phyloP scores from a whole-genome alignment of 345 rosid genomes.

The Moricandia moricandioides region DNA sequence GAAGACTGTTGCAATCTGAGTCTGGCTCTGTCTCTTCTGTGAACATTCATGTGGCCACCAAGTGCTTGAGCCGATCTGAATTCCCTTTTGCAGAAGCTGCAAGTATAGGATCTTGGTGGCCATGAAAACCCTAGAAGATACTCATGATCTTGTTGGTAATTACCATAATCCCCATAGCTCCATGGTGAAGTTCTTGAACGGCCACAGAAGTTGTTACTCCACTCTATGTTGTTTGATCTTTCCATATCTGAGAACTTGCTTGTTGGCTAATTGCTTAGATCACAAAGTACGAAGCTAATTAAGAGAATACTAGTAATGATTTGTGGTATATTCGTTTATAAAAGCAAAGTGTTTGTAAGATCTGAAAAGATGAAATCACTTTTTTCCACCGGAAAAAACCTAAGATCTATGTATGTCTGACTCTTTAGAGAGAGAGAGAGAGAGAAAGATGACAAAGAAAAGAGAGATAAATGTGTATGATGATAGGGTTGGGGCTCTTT shows the following conservation, averaged over 20 bases:
- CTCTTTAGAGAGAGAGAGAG: slow-evolving; percentile 25
- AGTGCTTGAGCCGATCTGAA: slow-evolving; percentile 97
- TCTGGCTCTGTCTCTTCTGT: slow-evolving; percentile 91
- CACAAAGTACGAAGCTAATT: slow-evolving; percentile 21
- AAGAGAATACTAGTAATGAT: slow-evolving; percentile 30
- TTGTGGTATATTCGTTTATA: slow-evolving; percentile 37
- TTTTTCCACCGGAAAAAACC: slow-evolving; percentile 29
- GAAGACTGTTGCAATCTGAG: slow-evolving; percentile 68
- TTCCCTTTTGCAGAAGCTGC: slow-evolving; percentile 93
- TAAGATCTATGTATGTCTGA: slow-evolving; percentile 32
- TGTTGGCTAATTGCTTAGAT: slow-evolving; percentile 18
- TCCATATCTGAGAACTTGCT: slow-evolving; percentile 44
- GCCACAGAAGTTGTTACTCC: slow-evolving; percentile 44
- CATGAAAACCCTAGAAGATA: slow-evolving; percentile 69
- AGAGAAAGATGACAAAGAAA: neutral
- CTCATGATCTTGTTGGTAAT: slow-evolving; percentile 41
- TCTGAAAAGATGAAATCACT: slow-evolving; percentile 40
- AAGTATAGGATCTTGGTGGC: slow-evolving; percentile 95
- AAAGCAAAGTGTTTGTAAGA: slow-evolving; percentile 31
- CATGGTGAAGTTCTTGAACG: slow-evolving; percentile 48
- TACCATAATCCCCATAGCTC: slow-evolving; percentile 43
- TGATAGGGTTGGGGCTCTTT: slow-evolving; percentile 40
- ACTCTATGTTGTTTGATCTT: slow-evolving; percentile 39
- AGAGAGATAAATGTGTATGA: slow-evolving; percentile 11
- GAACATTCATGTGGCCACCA: slow-evolving; percentile 36